These are phyloP conservation scores for Erodium moschatum DNA, from an alignment of 441 rosid genomes.

Conservation along the genomic window DNA sequence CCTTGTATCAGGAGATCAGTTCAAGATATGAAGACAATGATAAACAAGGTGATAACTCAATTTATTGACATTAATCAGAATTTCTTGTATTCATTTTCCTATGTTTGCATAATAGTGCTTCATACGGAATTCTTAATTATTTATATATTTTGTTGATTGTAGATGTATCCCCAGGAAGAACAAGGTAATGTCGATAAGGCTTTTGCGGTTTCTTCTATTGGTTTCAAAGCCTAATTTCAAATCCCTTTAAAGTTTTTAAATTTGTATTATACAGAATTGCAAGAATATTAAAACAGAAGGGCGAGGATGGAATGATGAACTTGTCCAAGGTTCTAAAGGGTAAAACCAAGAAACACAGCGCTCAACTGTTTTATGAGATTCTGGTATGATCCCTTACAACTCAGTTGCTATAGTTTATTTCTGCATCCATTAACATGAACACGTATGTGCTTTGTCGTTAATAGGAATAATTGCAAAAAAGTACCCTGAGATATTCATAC, in stretches of 20 bases:
- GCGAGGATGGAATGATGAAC: slow-evolving; percentile 43
- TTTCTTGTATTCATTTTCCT: background rate
- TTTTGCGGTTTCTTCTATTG: slow-evolving; percentile 10
- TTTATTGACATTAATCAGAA: slow-evolving; percentile 10
- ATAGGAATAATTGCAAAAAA: too few relatives aligned
- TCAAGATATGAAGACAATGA: slow-evolving; percentile 31
- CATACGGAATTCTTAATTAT: background rate
- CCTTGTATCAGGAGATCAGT: slow-evolving; percentile 30
- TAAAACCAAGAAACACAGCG: slow-evolving; percentile 50
- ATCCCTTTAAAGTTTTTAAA: slow-evolving; percentile 15
- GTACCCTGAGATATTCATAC: too few relatives aligned
- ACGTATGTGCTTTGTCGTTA: background rate
- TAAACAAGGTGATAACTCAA: slow-evolving; percentile 34
- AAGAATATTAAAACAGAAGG: slow-evolving; percentile 29
- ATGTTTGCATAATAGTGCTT: background rate
- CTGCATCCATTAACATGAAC: background rate
- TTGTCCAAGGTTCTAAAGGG: slow-evolving; percentile 42
- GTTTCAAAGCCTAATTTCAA: slow-evolving; percentile 5
- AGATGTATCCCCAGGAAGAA: slow-evolving; percentile 62
- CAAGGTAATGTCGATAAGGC: slow-evolving; percentile 34
- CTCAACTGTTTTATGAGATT: slow-evolving; percentile 73
- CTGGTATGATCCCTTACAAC: slow-evolving; percentile 36
- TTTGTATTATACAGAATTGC: slow-evolving; percentile 37
- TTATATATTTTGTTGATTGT: slow-evolving; percentile 23
- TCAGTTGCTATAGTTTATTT: background rate